Percentiles rank a stretch among this genome's conserved stretches.
phyloP scores from a whole-genome alignment of 2,329 filamentous ascomycete genomes.

The Elsinoe ampelina region DNA sequence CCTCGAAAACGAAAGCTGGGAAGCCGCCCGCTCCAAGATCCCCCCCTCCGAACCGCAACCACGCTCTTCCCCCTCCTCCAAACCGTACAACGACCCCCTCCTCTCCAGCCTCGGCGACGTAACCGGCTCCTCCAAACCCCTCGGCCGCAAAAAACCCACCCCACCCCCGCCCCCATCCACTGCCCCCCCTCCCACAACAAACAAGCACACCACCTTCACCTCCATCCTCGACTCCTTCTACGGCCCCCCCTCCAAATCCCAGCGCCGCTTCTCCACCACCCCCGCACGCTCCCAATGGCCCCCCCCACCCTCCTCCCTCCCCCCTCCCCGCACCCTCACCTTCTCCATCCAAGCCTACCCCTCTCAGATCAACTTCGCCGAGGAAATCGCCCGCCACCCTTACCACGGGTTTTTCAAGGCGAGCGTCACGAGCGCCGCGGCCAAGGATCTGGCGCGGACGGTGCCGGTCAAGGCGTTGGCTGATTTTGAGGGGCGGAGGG shows the following conservation, averaged over 20 bases:
- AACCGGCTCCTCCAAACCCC: slow-evolving; percentile 9
- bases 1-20: not conserved
- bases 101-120: slow-evolving; percentile 3
- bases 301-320: slow-evolving; percentile 11
- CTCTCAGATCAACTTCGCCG: slow-evolving; percentile 32
- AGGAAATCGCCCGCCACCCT: slow-evolving; percentile 30
- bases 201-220: slow-evolving; percentile 16
- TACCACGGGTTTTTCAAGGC: slow-evolving; percentile 26
- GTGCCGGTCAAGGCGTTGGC: slow-evolving; percentile 35
- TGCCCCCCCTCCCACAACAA: slow-evolving; percentile 14
- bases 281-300: not conserved
- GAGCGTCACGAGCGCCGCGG: slow-evolving; percentile 22
- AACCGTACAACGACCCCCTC: not conserved
- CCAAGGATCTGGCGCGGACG: slow-evolving; percentile 30
- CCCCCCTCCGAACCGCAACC: not conserved
- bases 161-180: slow-evolving; percentile 13
- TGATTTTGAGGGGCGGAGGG: slow-evolving; percentile 30
- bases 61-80: not conserved
- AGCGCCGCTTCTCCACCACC: slow-evolving; percentile 3
- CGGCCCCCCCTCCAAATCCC: not conserved
- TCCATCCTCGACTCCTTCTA: slow-evolving; percentile 13
- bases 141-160: slow-evolving; percentile 17
- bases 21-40: not conserved
- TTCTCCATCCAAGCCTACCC: slow-evolving; percentile 35
- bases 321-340: slow-evolving; percentile 18